Percentiles rank a stretch among this genome's conserved stretches.
Conservation (phyloP, 768 basidiomycete genomes). For the Lyophyllum atratum region DNA sequence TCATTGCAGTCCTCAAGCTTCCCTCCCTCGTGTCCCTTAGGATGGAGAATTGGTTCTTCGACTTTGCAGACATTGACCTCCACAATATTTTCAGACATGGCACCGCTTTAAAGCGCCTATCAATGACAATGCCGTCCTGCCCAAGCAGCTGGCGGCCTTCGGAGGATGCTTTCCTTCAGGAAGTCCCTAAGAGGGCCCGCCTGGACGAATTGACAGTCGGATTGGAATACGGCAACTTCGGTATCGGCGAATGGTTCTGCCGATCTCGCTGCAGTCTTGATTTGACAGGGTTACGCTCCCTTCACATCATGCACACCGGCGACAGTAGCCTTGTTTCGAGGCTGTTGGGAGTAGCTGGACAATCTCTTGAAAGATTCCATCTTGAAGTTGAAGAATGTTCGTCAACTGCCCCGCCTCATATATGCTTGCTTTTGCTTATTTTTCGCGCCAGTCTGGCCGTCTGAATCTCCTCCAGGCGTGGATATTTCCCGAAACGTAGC, state of each 20-base stretch:
- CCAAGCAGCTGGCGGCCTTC: background rate
- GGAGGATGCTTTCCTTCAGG: background rate
- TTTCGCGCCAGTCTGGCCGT: background rate
- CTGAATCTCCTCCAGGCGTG: background rate
- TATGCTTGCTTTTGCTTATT: conserved; percentile 12
- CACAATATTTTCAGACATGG: conserved; percentile 5
- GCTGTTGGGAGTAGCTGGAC: background rate
- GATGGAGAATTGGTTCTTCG: background rate
- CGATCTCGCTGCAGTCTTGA: conserved; percentile 5
- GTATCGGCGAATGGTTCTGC: conserved; percentile 9
- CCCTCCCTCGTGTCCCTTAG: conserved; percentile 2
- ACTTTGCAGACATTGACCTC: background rate
- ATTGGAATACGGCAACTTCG: background rate
- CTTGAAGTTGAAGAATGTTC: background rate
- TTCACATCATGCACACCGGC: background rate
- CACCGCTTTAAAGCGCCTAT: conserved; percentile 2
- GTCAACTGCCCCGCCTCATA: conserved; percentile 4
- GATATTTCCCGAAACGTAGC: background rate
- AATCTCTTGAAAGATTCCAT: background rate
- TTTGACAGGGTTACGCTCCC: conserved; percentile 4
- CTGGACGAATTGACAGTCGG: conserved; percentile 5
- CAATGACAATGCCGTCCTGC: background rate
- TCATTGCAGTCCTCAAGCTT: conserved; percentile 1
- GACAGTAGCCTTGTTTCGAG: background rate
- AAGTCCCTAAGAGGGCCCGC: background rate